Conservation (phyloP, 192 early-diverging fungal species). For the Gryganskiella cystojenkinii region DNA sequence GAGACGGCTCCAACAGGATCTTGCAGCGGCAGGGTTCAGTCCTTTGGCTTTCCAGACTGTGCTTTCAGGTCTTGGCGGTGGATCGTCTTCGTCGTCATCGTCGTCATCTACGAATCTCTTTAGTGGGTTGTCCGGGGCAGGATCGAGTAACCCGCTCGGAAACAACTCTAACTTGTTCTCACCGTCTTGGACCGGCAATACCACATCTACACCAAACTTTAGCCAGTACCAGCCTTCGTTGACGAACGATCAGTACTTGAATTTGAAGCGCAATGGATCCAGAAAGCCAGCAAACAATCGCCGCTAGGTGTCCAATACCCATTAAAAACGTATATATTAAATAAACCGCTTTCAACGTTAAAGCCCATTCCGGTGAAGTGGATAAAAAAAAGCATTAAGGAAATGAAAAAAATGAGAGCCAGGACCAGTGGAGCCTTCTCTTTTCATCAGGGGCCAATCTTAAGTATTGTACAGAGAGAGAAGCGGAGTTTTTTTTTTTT, state of each 20-base stretch:
- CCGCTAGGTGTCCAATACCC: too few species aligned
- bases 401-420: too few species aligned
- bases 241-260: constrained; percentile 24
- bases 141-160: not conserved
- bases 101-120: not conserved
- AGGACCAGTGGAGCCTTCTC: too few species aligned
- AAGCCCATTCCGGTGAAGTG: too few species aligned
- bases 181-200: not conserved
- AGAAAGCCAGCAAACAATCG: too few species aligned
- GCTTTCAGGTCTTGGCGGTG: too few species aligned
- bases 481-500: constrained; percentile 4
- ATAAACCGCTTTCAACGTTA: too few species aligned
- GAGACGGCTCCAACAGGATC: constrained; percentile 4
- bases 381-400: too few species aligned
- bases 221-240: constrained; percentile 24
- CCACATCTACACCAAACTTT: not conserved
- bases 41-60: not conserved
- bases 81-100: not conserved
- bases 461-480: too few species aligned
- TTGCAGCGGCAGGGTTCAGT: constrained; percentile 25
- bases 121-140: not conserved
- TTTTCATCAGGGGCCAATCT: too few species aligned
- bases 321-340: too few species aligned
- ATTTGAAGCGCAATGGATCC: constrained; percentile 1
- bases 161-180: not conserved